phyloP scores from a whole-genome alignment of 345 rosid genomes.

The Passiflora organensis region DNA sequence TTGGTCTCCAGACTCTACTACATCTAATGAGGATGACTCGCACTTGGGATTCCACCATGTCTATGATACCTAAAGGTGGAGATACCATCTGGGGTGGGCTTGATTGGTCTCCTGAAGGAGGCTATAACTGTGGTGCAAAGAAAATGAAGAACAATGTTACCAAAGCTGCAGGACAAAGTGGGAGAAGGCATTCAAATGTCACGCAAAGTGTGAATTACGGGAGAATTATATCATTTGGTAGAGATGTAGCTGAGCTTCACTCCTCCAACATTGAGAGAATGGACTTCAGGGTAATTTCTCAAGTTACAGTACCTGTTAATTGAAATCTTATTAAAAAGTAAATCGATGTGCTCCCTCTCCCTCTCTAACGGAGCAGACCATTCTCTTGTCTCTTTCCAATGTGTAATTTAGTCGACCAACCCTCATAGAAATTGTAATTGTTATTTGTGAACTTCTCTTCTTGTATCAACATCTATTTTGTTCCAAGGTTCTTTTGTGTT shows the following conservation, averaged over 20 bases:
- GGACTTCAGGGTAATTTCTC: constrained; percentile 50
- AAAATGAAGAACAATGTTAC: constrained; percentile 28
- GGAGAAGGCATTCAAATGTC: constrained; percentile 9
- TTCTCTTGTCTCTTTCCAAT: too few species aligned
- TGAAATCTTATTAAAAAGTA: background rate
- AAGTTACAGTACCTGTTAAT: background rate
- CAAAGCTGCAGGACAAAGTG: constrained; percentile 7
- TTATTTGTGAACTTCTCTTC: too few species aligned
- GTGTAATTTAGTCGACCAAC: too few species aligned
- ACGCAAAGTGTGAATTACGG: constrained; percentile 40
- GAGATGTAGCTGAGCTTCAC: constrained; percentile 41
- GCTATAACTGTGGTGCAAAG: constrained; percentile 25
- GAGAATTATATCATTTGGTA: constrained; percentile 61
- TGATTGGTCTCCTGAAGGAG: constrained; percentile 64
- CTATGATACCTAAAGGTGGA: constrained; percentile 76
- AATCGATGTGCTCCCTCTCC: background rate
- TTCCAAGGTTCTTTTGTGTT: background rate
- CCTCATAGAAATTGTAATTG: too few species aligned
- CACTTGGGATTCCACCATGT: constrained; percentile 70
- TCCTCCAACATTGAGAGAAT: constrained; percentile 44
- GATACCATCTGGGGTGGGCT: constrained; percentile 66
- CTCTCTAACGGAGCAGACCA: background rate
- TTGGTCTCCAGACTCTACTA: constrained; percentile 51
- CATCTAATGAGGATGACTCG: constrained; percentile 67
- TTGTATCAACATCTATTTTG: background rate